A percentile compares a stretch with the other conserved stretches of the same genome.
Conservation (phyloP, 202 grass and related monocot species). For the Panicum virgatum region DNA sequence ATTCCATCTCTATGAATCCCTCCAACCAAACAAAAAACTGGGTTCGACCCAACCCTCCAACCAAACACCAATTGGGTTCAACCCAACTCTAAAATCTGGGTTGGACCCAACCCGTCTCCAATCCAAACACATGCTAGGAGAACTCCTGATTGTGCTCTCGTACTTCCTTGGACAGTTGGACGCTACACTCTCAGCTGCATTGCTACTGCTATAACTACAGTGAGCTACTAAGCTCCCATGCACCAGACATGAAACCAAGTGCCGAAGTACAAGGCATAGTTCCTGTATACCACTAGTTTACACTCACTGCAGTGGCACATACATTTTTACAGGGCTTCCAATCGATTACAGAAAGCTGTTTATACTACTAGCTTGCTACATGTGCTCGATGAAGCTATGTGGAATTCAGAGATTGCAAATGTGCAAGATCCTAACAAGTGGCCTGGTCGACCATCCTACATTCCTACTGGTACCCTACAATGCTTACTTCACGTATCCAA, state of each 20-base stretch:
- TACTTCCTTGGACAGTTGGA: too few relatives aligned
- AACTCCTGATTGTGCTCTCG: too few relatives aligned
- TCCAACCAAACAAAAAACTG: too few relatives aligned
- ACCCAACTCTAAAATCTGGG: too few relatives aligned
- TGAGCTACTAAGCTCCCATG: not conserved
- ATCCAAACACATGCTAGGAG: too few relatives aligned
- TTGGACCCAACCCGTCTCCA: too few relatives aligned
- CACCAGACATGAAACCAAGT: not conserved
- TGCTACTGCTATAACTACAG: not conserved
- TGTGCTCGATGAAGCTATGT: not conserved
- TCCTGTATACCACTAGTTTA: not conserved
- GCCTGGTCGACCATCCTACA: not conserved
- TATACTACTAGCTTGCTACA: not conserved
- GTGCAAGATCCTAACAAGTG: conserved; percentile 11
- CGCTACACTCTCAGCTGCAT: too few relatives aligned
- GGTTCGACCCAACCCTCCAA: too few relatives aligned
- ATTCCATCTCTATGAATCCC: too few relatives aligned
- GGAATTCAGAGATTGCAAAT: not conserved
- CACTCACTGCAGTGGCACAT: not conserved
- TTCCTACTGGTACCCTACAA: conserved; percentile 6
- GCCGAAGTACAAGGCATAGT: not conserved
- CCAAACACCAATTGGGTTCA: too few relatives aligned
- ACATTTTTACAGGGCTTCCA: not conserved
- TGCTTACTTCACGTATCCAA: conserved; percentile 44
- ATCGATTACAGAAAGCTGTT: not conserved